Percentiles rank a stretch among this genome's conserved stretches.
phyloP scores from a whole-genome alignment of 805 yeast species.

The Pichia kluyveri region DNA sequence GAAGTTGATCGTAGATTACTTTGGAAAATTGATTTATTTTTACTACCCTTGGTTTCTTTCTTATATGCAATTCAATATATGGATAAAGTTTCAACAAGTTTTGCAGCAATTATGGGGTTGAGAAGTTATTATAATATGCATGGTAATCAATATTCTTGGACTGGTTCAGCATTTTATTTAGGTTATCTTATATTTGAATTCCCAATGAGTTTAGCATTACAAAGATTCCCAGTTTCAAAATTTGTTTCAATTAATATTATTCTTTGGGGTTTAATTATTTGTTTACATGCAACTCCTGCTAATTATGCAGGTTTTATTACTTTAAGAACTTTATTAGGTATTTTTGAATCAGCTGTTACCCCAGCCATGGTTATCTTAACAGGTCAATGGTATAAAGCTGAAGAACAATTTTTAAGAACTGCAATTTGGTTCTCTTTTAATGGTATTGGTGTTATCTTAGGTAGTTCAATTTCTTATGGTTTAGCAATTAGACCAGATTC shows the following conservation, averaged over 20 bases:
- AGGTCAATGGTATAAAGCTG: conserved; percentile 25
- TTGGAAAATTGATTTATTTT: conserved; percentile 38
- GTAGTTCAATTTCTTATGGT: conserved; percentile 26
- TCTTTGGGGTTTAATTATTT: conserved; percentile 41
- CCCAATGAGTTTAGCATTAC: conserved; percentile 33
- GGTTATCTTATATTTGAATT: conserved; percentile 49
- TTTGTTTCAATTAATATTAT: conserved; percentile 12
- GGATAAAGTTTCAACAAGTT: conserved; percentile 48
- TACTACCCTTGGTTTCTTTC: conserved; percentile 42
- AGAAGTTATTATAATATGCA: conserved; percentile 39
- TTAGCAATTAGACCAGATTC: conserved; percentile 21
- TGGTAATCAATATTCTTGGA: conserved; percentile 29
- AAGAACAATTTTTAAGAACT: conserved; percentile 25
- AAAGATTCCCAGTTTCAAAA: conserved; percentile 43
- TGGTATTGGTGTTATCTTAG: conserved; percentile 24
- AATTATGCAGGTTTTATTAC: conserved; percentile 39
- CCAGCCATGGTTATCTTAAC: conserved; percentile 29
- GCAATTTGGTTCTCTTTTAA: conserved; percentile 24
- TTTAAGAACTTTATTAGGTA: conserved; percentile 42
- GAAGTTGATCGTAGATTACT: conserved; percentile 5
- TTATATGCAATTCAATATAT: conserved; percentile 45
- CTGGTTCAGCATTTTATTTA: conserved; percentile 22
- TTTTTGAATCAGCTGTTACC: conserved; percentile 26
- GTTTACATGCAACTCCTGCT: conserved; percentile 36
- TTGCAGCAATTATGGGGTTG: conserved; percentile 52